A percentile compares a stretch with the other conserved stretches of the same genome.
These are phyloP conservation scores for Ceratocystis smalleyi DNA, from an alignment of 2,329 filamentous ascomycete genomes.

Conservation along the genomic window DNA sequence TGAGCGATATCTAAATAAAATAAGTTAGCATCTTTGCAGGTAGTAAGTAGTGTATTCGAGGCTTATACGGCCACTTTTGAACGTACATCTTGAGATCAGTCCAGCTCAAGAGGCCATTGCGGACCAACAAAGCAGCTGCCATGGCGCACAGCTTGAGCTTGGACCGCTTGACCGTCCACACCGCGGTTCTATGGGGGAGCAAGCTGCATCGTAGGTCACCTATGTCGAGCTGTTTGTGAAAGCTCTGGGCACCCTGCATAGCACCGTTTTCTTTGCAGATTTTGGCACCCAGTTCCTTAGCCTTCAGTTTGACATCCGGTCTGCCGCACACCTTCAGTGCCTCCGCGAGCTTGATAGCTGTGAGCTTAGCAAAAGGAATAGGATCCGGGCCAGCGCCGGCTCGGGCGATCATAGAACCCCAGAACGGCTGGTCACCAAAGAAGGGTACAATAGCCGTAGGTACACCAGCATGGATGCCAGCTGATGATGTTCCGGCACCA, in stretches of 20 bases:
- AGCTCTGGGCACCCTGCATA: conserved; percentile 48
- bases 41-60: conserved; percentile 30
- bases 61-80: background rate
- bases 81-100: conserved; percentile 50
- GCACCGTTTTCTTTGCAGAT: conserved; percentile 53
- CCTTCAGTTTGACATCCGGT: conserved; percentile 42
- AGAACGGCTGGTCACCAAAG: conserved; percentile 74
- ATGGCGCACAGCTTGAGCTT: conserved; percentile 56
- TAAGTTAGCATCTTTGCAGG: conserved; percentile 14
- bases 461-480: conserved; percentile 64
- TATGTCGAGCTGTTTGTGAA: conserved; percentile 54
- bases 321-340: conserved; percentile 47
- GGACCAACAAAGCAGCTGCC: conserved; percentile 53
- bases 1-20: conserved; percentile 25
- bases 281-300: conserved; percentile 41
- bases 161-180: conserved; percentile 53
- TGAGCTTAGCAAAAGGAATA: conserved; percentile 53
- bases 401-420: conserved; percentile 59
- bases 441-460: conserved; percentile 77
- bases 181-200: conserved; percentile 50
- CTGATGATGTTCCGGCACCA: conserved; percentile 74
- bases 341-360: conserved; percentile 46
- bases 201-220: conserved; percentile 55
- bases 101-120: conserved; percentile 48
- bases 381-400: conserved; percentile 59